phyloP scores from a whole-genome alignment of 169 alveolate genomes.

The Plasmodium malariae region DNA sequence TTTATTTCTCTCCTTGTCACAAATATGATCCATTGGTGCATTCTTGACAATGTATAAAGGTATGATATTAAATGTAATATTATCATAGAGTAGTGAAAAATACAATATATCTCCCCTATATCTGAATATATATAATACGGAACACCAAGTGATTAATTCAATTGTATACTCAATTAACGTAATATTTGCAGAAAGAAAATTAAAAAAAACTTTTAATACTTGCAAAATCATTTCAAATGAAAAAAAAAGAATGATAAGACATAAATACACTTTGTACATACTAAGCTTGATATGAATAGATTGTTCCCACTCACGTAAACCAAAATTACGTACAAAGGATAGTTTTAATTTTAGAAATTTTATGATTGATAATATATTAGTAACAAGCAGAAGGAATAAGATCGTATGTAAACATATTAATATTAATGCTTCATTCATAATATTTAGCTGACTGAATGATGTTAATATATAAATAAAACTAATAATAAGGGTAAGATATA shows the following conservation, averaged over 20 bases:
- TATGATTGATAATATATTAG: constrained; percentile 37
- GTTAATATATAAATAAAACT: constrained; percentile 43
- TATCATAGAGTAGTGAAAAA: constrained; percentile 42
- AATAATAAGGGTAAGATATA: constrained; percentile 42
- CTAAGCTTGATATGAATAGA: constrained; percentile 19
- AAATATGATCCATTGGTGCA: background rate
- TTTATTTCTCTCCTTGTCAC: background rate
- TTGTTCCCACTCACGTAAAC: constrained; percentile 59
- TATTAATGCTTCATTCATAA: constrained; percentile 4
- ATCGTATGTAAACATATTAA: constrained; percentile 21
- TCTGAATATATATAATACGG: constrained; percentile 58
- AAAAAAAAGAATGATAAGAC: constrained; percentile 23
- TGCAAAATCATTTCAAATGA: constrained; percentile 40
- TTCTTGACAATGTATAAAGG: constrained; percentile 46
- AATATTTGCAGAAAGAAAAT: constrained; percentile 1
- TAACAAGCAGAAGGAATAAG: constrained; percentile 15
- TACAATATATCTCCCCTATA: constrained; percentile 47
- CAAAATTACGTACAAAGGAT: constrained; percentile 49
- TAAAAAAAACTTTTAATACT: constrained; percentile 19
- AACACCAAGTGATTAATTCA: constrained; percentile 59
- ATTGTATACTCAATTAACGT: constrained; percentile 51
- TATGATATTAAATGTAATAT: constrained; percentile 10
- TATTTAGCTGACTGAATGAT: constrained; percentile 41
- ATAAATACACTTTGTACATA: constrained; percentile 55
- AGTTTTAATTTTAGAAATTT: constrained; percentile 56